Percentiles rank a stretch among this genome's conserved stretches.
These are phyloP conservation scores for Gypsophila paniculata DNA, from an alignment of 179 eudicot species.

Conservation along the genomic window DNA sequence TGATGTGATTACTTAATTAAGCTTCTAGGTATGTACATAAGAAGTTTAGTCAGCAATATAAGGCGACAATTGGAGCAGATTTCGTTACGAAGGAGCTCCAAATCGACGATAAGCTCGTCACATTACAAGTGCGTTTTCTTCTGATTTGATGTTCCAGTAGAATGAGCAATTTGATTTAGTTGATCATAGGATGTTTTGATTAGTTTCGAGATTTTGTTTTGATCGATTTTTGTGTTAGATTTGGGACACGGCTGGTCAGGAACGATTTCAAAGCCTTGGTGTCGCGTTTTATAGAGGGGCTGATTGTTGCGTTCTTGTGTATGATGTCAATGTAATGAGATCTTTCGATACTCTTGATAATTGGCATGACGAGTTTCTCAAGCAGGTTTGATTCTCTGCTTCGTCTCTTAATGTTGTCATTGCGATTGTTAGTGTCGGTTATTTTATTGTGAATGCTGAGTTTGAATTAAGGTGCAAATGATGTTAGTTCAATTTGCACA, in stretches of 20 bases:
- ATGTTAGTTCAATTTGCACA: not conserved
- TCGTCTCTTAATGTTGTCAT: not conserved
- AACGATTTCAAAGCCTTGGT: slow-evolving; percentile 65
- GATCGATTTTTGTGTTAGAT: slow-evolving; percentile 29
- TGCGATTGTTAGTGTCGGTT: not conserved
- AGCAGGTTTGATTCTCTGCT: slow-evolving; percentile 35
- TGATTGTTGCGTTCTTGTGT: slow-evolving; percentile 61
- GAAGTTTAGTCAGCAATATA: slow-evolving; percentile 72
- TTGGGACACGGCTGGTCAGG: slow-evolving; percentile 73
- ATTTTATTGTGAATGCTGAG: not conserved
- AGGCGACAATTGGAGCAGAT: slow-evolving; percentile 73
- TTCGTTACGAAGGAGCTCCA: slow-evolving; percentile 68
- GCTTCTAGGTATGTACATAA: slow-evolving; percentile 57
- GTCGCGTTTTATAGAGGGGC: slow-evolving; percentile 71
- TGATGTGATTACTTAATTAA: slow-evolving; percentile 29
- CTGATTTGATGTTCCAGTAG: slow-evolving; percentile 4
- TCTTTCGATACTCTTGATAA: slow-evolving; percentile 58
- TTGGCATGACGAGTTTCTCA: slow-evolving; percentile 67
- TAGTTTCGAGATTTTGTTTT: not conserved
- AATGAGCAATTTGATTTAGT: not conserved
- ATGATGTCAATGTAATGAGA: slow-evolving; percentile 57
- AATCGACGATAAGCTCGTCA: slow-evolving; percentile 61
- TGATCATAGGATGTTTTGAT: not conserved
- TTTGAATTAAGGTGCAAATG: not conserved
- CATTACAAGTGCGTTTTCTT: slow-evolving; percentile 50